Percentiles rank a stretch among this genome's conserved stretches.
Evolutionary conservation across 768 basidiomycete species (phyloP).

Genomic region (Mycena leptocephala): DNA sequence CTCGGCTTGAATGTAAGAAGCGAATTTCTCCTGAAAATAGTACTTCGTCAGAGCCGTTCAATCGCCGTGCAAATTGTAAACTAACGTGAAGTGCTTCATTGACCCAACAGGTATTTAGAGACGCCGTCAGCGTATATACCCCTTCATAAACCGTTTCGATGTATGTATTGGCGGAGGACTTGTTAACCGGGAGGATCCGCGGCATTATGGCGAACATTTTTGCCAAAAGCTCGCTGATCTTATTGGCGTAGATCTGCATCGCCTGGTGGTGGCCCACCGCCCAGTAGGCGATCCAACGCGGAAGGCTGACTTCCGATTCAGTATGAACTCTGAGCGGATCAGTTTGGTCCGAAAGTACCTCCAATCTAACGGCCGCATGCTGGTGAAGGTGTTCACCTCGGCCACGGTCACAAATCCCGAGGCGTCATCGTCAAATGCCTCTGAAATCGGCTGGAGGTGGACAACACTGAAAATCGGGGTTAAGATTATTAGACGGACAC

Average conservation of each 20-base stretch:
- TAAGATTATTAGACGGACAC: neutral
- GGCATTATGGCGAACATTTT: conserved; percentile 31
- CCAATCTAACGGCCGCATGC: conserved; percentile 24
- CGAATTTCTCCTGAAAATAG: conserved; percentile 12
- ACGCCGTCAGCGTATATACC: neutral
- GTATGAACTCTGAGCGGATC: conserved; percentile 31
- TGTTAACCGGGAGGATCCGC: conserved; percentile 12
- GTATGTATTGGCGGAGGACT: conserved; percentile 10
- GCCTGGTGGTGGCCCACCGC: conserved; percentile 22
- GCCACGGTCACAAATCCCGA: conserved; percentile 36
- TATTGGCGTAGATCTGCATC: conserved; percentile 3
- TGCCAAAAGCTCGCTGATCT: neutral
- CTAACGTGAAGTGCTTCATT: conserved; percentile 14
- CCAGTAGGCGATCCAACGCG: conserved; percentile 32
- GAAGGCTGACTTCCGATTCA: neutral
- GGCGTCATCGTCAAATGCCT: conserved; percentile 60
- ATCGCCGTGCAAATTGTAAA: neutral
- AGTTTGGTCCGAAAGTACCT: neutral
- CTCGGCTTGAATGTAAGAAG: conserved; percentile 14
- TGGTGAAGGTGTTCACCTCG: conserved; percentile 33
- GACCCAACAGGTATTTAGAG: conserved; percentile 2
- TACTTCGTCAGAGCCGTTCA: neutral
- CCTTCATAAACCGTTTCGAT: neutral
- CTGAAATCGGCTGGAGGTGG: conserved; percentile 51
- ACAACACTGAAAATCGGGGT: conserved; percentile 24